Evolutionary conservation across 2,329 filamentous ascomycete genomes (phyloP), one percentile per base, ranked within the genome.

Genomic region (Gyromitra esculenta): DNA sequence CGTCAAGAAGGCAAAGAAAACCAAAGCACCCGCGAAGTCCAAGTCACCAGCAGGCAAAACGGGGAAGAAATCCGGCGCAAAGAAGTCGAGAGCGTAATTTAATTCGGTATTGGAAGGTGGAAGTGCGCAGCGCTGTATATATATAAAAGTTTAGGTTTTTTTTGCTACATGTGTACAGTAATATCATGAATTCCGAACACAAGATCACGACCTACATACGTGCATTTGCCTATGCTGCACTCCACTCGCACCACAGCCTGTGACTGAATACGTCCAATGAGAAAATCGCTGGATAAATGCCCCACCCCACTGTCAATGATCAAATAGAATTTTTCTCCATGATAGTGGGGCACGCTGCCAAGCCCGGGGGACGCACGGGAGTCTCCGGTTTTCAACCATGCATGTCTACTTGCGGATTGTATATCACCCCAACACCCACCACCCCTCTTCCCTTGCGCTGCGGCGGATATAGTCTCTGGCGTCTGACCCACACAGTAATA

Each of bases 1-100:
- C 81, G 66, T 84, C 83, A 77, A 84, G 83, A 84, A 84, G 79
- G 79, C 25, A 18, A 84, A 84, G 64, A 84, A 82, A 81, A 82
- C 82, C 75, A 81, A 83, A 70, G 86, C 77, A 54, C 35, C 78
- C 1, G 41, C 39, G 7, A 78, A 78, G 73, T 50, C 52, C 21
- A 79, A 79, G 52, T 72, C 60, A 11, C 45, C 56, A 5, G 66
- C 35, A 6, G 43, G 50, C 18, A 71, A 70, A 18, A 66, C 45
- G 43, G 57, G 39, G n/a, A 77, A 71, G 73, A 77, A 60, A 39
- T 11, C 65, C 57, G 39, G 41, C 8, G 9, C 54, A 25, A 75
- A 64, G 39, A 71, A 64, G 52, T 54, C 60, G 39, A 68, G 68
- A 31, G 75, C 31, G 52, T 77, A 77, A 75, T 71, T 39, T 37